Evolutionary conservation across 352 stramenopile genomes (phyloP).

Genomic region (Blastocystis sp.): DNA sequence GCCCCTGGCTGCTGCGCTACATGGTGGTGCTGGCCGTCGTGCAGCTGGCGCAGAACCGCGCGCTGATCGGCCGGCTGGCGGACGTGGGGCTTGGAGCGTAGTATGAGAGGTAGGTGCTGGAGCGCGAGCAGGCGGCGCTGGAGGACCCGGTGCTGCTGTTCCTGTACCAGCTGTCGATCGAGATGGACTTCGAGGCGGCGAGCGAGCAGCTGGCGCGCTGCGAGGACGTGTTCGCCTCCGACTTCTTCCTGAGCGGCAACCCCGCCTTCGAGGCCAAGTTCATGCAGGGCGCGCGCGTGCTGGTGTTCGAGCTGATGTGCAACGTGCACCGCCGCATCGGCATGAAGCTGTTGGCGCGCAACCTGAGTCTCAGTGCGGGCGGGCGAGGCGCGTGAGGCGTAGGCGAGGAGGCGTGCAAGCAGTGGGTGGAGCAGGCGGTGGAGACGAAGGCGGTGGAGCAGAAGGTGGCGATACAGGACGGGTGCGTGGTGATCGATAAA

Average conservation of each 20-base stretch:
- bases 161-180: background rate
- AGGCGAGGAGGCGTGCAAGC: background rate
- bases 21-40: background rate
- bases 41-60: background rate
- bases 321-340: background rate
- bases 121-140: background rate
- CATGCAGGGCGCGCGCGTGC: background rate
- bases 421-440: background rate
- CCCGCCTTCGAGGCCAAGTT: background rate
- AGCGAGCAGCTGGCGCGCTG: background rate
- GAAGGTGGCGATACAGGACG: background rate
- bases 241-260: slow-evolving; percentile 11
- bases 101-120: background rate
- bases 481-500: slow-evolving; percentile 7
- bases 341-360: background rate
- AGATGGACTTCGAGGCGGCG: slow-evolving; percentile 15
- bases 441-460: background rate
- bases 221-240: slow-evolving; percentile 2
- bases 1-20: slow-evolving; percentile 20
- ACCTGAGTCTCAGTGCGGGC: background rate
- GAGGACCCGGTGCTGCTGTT: slow-evolving; percentile 12
- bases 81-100: background rate
- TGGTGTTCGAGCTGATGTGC: slow-evolving; percentile 9
- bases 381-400: background rate
- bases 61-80: background rate